Evolutionary conservation across 345 rosid species (phyloP).

Genomic region (Abelmoschus esculentus): DNA sequence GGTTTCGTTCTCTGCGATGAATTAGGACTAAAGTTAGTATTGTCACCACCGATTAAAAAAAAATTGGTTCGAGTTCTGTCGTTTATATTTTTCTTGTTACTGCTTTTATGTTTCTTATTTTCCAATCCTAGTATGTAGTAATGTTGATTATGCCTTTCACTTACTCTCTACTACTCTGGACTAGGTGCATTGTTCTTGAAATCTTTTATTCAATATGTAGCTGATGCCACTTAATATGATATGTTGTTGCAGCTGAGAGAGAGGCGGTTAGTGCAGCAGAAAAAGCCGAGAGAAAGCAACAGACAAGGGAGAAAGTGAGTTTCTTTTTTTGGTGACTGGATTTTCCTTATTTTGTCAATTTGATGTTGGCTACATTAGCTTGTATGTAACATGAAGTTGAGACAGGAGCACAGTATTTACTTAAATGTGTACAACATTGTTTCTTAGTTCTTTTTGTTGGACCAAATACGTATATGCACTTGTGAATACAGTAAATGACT

Average conservation of each 20-base stretch:
- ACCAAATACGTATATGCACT: not conserved
- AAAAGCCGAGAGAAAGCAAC: too few species aligned
- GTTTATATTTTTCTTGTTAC: not conserved
- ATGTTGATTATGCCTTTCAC: not conserved
- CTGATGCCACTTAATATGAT: slow-evolving; percentile 1
- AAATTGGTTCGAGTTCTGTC: not conserved
- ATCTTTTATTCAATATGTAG: not conserved
- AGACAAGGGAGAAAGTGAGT: too few species aligned
- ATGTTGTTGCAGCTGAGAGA: slow-evolving; percentile 18
- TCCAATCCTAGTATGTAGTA: not conserved
- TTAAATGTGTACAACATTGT: not conserved
- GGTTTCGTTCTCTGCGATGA: not conserved
- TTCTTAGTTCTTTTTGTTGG: not conserved
- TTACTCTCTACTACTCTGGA: not conserved
- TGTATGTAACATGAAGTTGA: too few species aligned
- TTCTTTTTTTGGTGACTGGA: not conserved
- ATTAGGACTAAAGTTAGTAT: not conserved
- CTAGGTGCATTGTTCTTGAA: not conserved
- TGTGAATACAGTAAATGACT: not conserved
- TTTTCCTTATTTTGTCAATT: not conserved
- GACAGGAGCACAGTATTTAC: not conserved
- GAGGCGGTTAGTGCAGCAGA: too few species aligned
- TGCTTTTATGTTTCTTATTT: not conserved
- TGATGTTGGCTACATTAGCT: not conserved
- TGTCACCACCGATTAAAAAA: not conserved